Percentiles rank a stretch among this genome's conserved stretches.
Evolutionary conservation across 805 yeast species (phyloP).

Genomic region (Monosporozyma servazzii): DNA sequence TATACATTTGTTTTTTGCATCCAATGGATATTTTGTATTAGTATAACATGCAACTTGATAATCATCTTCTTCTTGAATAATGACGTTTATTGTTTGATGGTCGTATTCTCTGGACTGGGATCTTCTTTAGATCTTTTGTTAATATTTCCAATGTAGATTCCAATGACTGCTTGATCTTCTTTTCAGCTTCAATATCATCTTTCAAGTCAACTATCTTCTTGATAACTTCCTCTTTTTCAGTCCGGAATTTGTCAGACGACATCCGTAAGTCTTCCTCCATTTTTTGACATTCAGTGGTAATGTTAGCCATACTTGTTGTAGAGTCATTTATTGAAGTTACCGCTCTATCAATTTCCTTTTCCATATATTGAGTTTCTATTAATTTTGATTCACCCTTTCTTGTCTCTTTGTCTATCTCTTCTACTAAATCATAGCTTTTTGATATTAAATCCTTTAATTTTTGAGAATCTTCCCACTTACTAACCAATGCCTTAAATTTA

Average conservation of each 20-base stretch:
- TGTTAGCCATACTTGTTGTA: conserved; percentile 21
- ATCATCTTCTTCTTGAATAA: conserved; percentile 6
- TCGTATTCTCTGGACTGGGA: conserved; percentile 21
- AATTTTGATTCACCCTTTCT: conserved; percentile 37
- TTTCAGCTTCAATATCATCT: conserved; percentile 10
- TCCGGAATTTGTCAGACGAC: conserved; percentile 5
- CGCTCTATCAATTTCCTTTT: conserved; percentile 48
- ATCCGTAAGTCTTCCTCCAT: conserved; percentile 12
- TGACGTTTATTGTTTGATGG: conserved; percentile 7
- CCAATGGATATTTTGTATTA: background rate
- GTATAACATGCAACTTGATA: background rate
- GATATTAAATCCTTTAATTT: conserved; percentile 14
- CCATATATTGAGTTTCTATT: conserved; percentile 59
- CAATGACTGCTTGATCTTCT: conserved; percentile 7
- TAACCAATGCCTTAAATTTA: background rate
- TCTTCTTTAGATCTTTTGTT: conserved; percentile 15
- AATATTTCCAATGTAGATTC: conserved; percentile 12
- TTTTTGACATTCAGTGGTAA: conserved; percentile 8
- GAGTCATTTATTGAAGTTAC: conserved; percentile 40
- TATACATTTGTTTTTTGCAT: background rate
- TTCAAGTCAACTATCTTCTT: conserved; percentile 5
- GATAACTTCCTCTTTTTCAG: conserved; percentile 5
- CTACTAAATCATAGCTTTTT: conserved; percentile 37
- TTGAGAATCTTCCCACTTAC: background rate
- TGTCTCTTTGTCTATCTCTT: conserved; percentile 36